phyloP scores from a whole-genome alignment of 306 rosid genomes.

The Castanopsis chinensis region DNA sequence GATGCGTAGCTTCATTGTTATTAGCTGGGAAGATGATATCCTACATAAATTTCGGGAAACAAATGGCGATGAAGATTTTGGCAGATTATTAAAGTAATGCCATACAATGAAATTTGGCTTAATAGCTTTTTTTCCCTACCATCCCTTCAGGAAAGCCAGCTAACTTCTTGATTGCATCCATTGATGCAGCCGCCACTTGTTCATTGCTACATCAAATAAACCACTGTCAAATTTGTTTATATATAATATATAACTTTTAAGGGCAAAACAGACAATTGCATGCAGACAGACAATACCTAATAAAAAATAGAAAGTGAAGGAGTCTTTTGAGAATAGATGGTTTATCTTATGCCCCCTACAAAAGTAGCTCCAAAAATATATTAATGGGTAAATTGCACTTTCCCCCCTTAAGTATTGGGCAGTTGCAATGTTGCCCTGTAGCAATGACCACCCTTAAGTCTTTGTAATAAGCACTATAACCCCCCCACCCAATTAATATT shows the following conservation, averaged over 20 bases:
- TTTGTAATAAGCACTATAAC: no score
- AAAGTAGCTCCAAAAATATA: not conserved
- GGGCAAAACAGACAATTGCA: not conserved
- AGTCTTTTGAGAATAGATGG: not conserved
- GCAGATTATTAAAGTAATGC: constrained; percentile 5
- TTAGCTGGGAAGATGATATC: constrained; percentile 66
- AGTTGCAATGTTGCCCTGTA: no score
- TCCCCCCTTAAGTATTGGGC: no score
- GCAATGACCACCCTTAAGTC: no score
- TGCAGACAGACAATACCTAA: constrained; percentile 4
- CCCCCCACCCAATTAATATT: no score
- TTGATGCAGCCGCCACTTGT: constrained; percentile 65
- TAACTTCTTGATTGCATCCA: constrained; percentile 62
- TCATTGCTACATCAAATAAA: constrained; percentile 55
- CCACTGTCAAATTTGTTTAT: not conserved
- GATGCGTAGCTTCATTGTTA: constrained; percentile 59
- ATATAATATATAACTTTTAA: not conserved
- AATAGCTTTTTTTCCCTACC: constrained; percentile 41
- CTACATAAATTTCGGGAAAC: constrained; percentile 37
- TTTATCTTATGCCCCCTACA: not conserved
- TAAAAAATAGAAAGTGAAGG: not conserved
- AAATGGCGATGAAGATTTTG: constrained; percentile 8
- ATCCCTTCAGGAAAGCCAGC: constrained; percentile 70
- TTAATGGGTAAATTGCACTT: no score
- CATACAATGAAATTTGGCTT: constrained; percentile 14